Evolutionary conservation across 2,329 filamentous ascomycete species (phyloP), one percentile per base, ranked within the genome.

Genomic region (Trichophyton simii): DNA sequence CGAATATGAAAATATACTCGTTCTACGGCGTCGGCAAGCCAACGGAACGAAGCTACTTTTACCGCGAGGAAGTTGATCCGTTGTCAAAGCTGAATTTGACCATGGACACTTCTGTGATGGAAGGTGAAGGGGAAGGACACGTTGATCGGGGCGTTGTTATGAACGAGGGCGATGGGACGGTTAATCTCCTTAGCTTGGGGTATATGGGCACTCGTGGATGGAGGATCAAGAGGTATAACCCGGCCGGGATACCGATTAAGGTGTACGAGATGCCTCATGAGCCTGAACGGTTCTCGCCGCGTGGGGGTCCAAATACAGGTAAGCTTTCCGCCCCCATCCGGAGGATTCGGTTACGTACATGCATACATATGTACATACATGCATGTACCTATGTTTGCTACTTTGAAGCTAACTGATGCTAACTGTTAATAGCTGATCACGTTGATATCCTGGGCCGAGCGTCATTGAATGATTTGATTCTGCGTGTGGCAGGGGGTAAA

Each of bases 201-300:
- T 99, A 97, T 72, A 97, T 99, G 94, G 99, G 94, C 73, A 87
- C 90, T 67, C 90, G 87, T 68, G 94, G 94, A 2, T 99, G 94
- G 94, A 85, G 86, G 62, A 88, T 96, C 74, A 91, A 90, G 74
- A 83, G 94, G 41, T 99, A 95, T 72, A 99, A 99, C 69, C 94
- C 94, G 0, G 87, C 90, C 0, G 86, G 87, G 1, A 82, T 87
- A 36, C 84, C 90, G 68, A 78, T 99, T 65, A 95, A 85, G 46
- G 88, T 91, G 0, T 91, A 87, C 64, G 94, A 99, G 77, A 99
- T 99, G 94, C 88, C 87, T 0, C 94, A 99, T 71, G 91, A 97
- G 70, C 94, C 94, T 0, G 92, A 96, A 68, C 79, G 89, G 18
- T 99, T 96, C 73, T 92, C 86, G 67, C 90, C 94, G 0, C 80